Conservation (phyloP, 169 alveolate genomes). For the Ichthyophthirius multifiliis region DNA sequence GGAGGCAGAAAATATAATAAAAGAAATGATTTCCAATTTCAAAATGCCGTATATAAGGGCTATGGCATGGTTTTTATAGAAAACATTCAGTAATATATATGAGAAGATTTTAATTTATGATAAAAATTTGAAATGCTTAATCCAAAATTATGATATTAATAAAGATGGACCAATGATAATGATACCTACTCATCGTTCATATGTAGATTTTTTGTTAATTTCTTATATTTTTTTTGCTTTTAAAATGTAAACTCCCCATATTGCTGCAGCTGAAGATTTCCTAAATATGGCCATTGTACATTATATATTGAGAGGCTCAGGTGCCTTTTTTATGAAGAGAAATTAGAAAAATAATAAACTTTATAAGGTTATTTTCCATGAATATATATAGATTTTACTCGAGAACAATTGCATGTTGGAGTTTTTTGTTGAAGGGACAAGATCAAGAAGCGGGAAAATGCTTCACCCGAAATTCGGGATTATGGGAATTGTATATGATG, state of each 20-base stretch:
- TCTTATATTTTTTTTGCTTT: conserved; percentile 61
- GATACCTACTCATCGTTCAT: conserved; percentile 80
- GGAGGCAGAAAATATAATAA: conserved; percentile 35
- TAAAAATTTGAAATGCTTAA: conserved; percentile 15
- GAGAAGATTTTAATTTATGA: conserved; percentile 69
- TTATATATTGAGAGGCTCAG: conserved; percentile 56
- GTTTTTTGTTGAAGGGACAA: conserved; percentile 74
- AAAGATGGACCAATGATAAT: conserved; percentile 57
- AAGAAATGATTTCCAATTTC: conserved; percentile 47
- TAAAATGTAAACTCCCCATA: conserved; percentile 68
- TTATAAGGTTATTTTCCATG: conserved; percentile 68
- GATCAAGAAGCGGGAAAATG: conserved; percentile 75
- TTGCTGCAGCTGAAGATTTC: conserved; percentile 81
- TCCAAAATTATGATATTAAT: conserved; percentile 20
- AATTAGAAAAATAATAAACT: conserved; percentile 51
- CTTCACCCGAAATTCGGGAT: conserved; percentile 72
- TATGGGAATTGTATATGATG: conserved; percentile 51
- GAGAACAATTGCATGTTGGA: conserved; percentile 58
- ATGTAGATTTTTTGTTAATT: conserved; percentile 76
- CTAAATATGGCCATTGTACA: conserved; percentile 60
- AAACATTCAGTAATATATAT: conserved; percentile 61
- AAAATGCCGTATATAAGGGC: conserved; percentile 39
- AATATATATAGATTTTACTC: conserved; percentile 58
- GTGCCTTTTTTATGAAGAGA: conserved; percentile 77
- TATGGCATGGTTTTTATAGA: conserved; percentile 55